Conservation (phyloP, 331 rosid genomes). For the Acacia concinna region DNA sequence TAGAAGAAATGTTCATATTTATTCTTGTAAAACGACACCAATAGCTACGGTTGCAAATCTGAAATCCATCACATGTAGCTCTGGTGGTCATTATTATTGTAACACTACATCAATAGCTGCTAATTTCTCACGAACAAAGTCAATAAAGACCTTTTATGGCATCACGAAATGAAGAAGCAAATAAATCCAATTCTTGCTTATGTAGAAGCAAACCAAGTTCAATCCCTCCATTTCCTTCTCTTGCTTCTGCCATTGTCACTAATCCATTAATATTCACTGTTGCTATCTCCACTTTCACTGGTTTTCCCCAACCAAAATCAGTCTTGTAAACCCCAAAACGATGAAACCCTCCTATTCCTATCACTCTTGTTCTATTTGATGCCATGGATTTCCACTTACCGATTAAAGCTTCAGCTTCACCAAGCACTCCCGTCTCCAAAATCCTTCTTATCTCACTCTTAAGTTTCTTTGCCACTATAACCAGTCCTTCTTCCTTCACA, state of each 20-base stretch:
- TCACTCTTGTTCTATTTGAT: not conserved
- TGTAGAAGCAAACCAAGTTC: constrained; percentile 40
- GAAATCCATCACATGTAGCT: not conserved
- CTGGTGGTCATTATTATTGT: not conserved
- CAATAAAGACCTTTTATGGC: not conserved
- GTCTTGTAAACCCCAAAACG: constrained; percentile 33
- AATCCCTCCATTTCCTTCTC: constrained; percentile 34
- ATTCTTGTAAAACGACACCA: too few relatives aligned
- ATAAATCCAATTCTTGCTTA: constrained; percentile 19
- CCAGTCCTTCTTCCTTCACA: not conserved
- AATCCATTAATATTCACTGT: constrained; percentile 17
- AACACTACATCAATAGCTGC: not conserved
- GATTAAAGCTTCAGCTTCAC: constrained; percentile 1
- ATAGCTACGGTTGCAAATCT: not conserved
- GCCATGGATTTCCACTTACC: constrained; percentile 7
- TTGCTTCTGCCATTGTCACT: constrained; percentile 23
- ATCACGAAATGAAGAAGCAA: constrained; percentile 29
- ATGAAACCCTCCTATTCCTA: constrained; percentile 23
- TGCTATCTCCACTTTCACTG: constrained; percentile 31
- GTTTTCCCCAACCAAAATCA: constrained; percentile 43
- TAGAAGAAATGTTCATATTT: not conserved
- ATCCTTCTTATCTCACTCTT: not conserved
- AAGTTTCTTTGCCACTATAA: not conserved
- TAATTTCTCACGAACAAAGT: not conserved
- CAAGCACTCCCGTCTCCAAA: not conserved